Conservation (phyloP, 1,284 basidiomycete species). For the Erythrobasidium hasegawianum region DNA sequence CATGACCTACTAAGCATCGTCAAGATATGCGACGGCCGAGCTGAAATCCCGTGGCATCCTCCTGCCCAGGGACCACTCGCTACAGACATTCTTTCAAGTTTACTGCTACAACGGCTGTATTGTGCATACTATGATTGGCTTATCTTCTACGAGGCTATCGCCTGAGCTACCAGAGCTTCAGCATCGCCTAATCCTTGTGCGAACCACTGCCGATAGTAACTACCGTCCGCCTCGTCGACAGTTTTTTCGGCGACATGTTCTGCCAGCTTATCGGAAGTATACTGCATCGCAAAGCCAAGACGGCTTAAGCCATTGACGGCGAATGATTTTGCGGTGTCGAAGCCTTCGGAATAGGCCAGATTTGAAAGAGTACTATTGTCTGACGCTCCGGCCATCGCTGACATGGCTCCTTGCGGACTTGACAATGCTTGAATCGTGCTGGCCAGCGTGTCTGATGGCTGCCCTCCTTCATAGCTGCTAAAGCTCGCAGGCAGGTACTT, state of each 20-base stretch:
- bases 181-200: not conserved
- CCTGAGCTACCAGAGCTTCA: not conserved
- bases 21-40: too few relatives aligned
- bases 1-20: too few relatives aligned
- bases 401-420: not conserved
- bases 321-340: not conserved
- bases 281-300: not conserved
- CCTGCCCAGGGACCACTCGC: too few relatives aligned
- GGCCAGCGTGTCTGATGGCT: constrained; percentile 43
- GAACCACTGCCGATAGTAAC: not conserved
- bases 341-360: not conserved
- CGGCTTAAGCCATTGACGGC: not conserved
- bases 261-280: not conserved
- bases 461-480: not conserved
- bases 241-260: not conserved
- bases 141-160: too few relatives aligned
- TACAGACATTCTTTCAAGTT: too few relatives aligned
- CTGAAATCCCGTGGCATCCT: too few relatives aligned
- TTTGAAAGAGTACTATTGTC: not conserved
- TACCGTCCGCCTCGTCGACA: not conserved
- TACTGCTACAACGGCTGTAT: too few relatives aligned
- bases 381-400: not conserved
- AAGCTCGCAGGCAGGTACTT: not conserved
- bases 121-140: too few relatives aligned
- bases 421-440: not conserved